phyloP scores from a whole-genome alignment of 768 basidiomycete species.

The Chlorophyllum brunneum region DNA sequence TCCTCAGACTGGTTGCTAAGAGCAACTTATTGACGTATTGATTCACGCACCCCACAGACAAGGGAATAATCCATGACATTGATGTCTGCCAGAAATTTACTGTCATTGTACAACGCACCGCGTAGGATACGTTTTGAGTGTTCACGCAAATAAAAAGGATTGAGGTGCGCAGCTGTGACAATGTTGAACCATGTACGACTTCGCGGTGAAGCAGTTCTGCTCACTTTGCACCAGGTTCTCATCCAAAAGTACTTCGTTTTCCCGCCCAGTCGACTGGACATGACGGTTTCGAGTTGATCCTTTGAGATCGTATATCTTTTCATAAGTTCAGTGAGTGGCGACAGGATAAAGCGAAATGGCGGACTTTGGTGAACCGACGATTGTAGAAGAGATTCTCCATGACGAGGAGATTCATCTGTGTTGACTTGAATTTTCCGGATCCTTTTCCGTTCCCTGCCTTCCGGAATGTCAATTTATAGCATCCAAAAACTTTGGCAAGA shows the following conservation, averaged over 20 bases:
- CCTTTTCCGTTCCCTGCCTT: slow-evolving; percentile 72
- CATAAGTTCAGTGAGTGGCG: slow-evolving; percentile 23
- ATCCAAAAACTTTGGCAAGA: slow-evolving; percentile 94
- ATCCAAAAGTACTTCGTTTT: slow-evolving; percentile 92
- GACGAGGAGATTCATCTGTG: slow-evolving; percentile 92
- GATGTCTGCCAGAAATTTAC: slow-evolving; percentile 88
- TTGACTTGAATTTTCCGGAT: slow-evolving; percentile 66
- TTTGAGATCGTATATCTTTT: slow-evolving; percentile 93
- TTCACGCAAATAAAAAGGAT: slow-evolving; percentile 94
- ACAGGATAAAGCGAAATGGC: slow-evolving; percentile 24
- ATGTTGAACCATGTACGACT: slow-evolving; percentile 6
- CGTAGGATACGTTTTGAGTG: slow-evolving; percentile 91
- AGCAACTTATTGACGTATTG: background rate
- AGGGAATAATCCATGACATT: slow-evolving; percentile 99
- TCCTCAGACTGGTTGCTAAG: background rate
- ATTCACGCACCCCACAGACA: slow-evolving; percentile 63
- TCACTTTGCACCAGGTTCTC: slow-evolving; percentile 92
- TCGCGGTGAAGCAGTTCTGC: slow-evolving; percentile 17
- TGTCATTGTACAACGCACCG: slow-evolving; percentile 91
- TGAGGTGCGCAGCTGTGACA: slow-evolving; percentile 68
- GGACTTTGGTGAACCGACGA: slow-evolving; percentile 83
- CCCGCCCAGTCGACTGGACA: slow-evolving; percentile 84
- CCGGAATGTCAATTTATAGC: slow-evolving; percentile 89
- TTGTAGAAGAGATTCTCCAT: slow-evolving; percentile 99
- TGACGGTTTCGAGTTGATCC: slow-evolving; percentile 93